Evolutionary conservation across 768 basidiomycete species (phyloP), one percentile per base, ranked within the genome.

Genomic region (Auriscalpium vulgare): DNA sequence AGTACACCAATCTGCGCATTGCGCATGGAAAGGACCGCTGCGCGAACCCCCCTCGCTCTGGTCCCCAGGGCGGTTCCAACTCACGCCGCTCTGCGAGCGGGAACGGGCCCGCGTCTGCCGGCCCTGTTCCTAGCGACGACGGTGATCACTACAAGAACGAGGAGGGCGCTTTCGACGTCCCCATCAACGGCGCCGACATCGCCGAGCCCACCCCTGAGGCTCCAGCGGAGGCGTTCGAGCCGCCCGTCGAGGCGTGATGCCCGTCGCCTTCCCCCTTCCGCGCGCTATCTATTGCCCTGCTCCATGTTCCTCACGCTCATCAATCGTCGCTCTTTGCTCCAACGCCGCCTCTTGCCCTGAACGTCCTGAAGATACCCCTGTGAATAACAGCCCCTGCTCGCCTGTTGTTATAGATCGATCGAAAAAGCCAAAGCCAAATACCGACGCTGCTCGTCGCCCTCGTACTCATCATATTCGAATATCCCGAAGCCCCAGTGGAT

Each of bases 21-120:
- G 87, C 93, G 14, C 94, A 95, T 71, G 94, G 95, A 57, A 97
- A 97, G 69, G 94, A 97, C 66, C 82, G 94, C 37, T 97, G 94
- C 70, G 95, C 93, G 35, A 95, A 95, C 71, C 86, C 91, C 37
- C 93, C 91, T 10, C 81, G 91, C 50, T 86, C 87, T 5, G 88
- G 88, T 36, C 86, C 87, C 14, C 87, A 88, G 66, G 88, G 87
- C 54, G 83, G 77, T 1, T 72, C 74, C 4, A 78, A 79, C 23
- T 71, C 74, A 8, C 76, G 81, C 58, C 63, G 70, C 40, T 75
- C 84, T 19, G 73, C 74, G 14, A 75, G 76, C 38, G 74, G 75
- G 10, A 74, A 76, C 46, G 69, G 70, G 11, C 59, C 67, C 34
- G 38, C 55, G 23, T 52, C 60, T 7, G 50, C 60, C 11, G 50